A percentile compares a stretch with the other conserved stretches of the same genome.
Evolutionary conservation across 176 grass and related monocot species (phyloP).

Genomic region (Carex pumila): DNA sequence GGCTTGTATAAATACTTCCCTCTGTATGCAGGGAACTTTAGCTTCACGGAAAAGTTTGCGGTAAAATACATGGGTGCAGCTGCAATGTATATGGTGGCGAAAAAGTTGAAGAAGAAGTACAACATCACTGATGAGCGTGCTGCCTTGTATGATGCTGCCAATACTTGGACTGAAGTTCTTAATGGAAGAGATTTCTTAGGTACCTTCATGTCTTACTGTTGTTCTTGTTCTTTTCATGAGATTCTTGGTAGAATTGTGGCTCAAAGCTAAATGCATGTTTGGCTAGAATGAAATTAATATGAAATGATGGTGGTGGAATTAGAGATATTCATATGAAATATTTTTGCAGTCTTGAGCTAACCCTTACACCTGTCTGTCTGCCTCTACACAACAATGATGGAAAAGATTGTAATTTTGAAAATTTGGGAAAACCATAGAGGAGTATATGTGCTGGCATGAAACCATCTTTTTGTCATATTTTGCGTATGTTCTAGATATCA

Average conservation of each 20-base stretch:
- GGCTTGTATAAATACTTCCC: not conserved
- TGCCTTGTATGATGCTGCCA: slow-evolving; percentile 66
- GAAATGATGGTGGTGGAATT: not conserved
- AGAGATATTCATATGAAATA: not conserved
- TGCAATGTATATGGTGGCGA: slow-evolving; percentile 86
- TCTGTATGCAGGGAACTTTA: slow-evolving; percentile 74
- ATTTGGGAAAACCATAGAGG: not conserved
- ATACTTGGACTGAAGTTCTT: slow-evolving; percentile 73
- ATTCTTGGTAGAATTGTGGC: not conserved
- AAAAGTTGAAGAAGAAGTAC: slow-evolving; percentile 92
- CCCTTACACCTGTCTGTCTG: not conserved
- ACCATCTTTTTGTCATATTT: not conserved
- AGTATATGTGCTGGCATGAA: not conserved
- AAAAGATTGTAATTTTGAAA: not conserved
- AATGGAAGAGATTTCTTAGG: slow-evolving; percentile 81
- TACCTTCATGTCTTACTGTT: slow-evolving; percentile 17
- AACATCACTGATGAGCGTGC: slow-evolving; percentile 85
- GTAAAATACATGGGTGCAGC: slow-evolving; percentile 90
- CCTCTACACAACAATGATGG: not conserved
- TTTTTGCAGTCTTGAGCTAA: not conserved
- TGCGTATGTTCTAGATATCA: not conserved
- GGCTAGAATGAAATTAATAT: not conserved
- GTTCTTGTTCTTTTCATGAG: not conserved
- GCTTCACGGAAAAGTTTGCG: slow-evolving; percentile 54
- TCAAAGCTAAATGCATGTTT: not conserved